Percentiles rank a stretch among this genome's conserved stretches.
Evolutionary conservation across 2,329 filamentous ascomycete genomes (phyloP).

Genomic region (Incumbomyces lentus): DNA sequence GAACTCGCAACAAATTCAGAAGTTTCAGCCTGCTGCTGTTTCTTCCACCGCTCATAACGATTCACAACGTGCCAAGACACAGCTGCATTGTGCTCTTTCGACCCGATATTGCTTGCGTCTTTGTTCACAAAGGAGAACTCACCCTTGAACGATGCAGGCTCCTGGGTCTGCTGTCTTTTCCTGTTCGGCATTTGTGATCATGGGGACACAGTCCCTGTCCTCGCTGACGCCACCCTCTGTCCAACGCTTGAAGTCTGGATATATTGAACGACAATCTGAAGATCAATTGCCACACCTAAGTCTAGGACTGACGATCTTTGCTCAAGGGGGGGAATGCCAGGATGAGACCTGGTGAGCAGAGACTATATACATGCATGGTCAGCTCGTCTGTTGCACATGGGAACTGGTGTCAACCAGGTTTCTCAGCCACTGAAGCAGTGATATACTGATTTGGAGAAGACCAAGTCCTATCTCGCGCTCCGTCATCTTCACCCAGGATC

Average conservation of each 20-base stretch:
- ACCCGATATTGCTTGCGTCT: slow-evolving; percentile 20
- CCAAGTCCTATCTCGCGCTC: no score
- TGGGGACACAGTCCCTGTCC: no score
- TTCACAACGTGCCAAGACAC: slow-evolving; percentile 21
- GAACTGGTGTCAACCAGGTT: no score
- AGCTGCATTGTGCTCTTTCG: slow-evolving; percentile 20
- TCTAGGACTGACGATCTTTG: neutral
- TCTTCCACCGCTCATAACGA: slow-evolving; percentile 20
- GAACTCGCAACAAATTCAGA: slow-evolving; percentile 14
- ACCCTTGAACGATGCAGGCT: slow-evolving; percentile 16
- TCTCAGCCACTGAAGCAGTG: no score
- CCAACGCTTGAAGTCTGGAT: no score
- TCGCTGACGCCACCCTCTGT: no score
- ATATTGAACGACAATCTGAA: no score
- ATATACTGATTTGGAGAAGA: no score
- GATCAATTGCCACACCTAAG: no score
- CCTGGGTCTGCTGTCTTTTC: slow-evolving; percentile 5
- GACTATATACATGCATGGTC: neutral
- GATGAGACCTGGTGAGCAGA: neutral
- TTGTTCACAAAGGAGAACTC: slow-evolving; percentile 22
- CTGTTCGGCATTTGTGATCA: neutral
- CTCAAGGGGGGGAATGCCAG: neutral
- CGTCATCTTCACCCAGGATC: no score
- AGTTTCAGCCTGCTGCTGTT: slow-evolving; percentile 18
- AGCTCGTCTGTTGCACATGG: no score